These are phyloP conservation scores for Aspergillus brunneoviolaceus DNA, from an alignment of 2,329 filamentous ascomycete genomes.

Conservation along the genomic window DNA sequence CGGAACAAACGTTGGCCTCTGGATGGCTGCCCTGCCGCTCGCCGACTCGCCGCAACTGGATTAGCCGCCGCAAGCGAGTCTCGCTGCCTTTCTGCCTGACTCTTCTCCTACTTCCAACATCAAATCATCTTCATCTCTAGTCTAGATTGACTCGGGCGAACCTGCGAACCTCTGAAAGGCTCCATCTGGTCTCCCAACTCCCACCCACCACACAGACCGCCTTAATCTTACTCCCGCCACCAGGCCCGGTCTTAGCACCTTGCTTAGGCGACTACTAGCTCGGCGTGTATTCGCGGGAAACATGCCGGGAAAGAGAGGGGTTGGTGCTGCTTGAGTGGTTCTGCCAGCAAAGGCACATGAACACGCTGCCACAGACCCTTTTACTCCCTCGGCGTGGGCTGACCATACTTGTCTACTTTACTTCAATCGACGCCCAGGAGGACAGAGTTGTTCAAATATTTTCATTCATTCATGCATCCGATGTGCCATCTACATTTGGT, in stretches of 20 bases:
- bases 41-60: conserved; percentile 29
- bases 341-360: not conserved
- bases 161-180: not conserved
- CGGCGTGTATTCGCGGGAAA: not conserved
- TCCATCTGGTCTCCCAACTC: not conserved
- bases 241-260: not conserved
- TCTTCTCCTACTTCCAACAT: not conserved
- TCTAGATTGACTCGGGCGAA: no score
- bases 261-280: not conserved
- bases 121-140: no score
- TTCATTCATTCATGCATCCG: no score
- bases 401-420: no score
- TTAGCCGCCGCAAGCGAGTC: conserved; percentile 43
- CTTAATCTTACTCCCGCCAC: not conserved
- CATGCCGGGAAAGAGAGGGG: not conserved
- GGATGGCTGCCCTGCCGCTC: conserved; percentile 40
- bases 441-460: no score
- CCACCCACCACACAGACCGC: not conserved
- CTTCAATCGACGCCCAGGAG: no score
- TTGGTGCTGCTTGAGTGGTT: not conserved
- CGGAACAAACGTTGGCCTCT: no score
- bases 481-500: no score
- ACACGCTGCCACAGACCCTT: no score
- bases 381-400: no score
- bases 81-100: conserved; percentile 11